Conservation (phyloP, 306 rosid species). For the Casuarina equisetifolia region DNA sequence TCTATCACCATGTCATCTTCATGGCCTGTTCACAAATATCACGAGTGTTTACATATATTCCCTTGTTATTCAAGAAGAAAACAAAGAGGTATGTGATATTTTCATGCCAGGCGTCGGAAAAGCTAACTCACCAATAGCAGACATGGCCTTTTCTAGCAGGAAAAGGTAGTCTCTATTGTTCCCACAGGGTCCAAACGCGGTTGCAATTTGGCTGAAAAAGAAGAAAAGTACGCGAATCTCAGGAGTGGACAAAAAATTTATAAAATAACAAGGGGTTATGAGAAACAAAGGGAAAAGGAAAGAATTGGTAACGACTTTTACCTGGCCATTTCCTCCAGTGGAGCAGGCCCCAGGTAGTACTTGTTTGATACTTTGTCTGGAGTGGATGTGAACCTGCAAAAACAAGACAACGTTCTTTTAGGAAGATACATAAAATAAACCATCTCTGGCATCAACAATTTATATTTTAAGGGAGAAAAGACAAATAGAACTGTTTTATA, state of each 20-base stretch:
- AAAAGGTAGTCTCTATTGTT: slow-evolving; percentile 85
- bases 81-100: not conserved
- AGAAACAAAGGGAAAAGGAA: not conserved
- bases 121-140: slow-evolving; percentile 62
- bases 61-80: not conserved
- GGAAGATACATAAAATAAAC: not conserved
- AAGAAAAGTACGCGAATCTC: not conserved
- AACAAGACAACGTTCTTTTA: slow-evolving; percentile 17
- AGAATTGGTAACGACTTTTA: slow-evolving; percentile 17
- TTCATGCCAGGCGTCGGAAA: not conserved
- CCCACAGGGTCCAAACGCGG: slow-evolving; percentile 96
- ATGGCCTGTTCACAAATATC: slow-evolving; percentile 56
- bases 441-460: not conserved
- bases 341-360: slow-evolving; percentile 95
- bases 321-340: slow-evolving; percentile 91
- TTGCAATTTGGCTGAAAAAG: slow-evolving; percentile 85
- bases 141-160: slow-evolving; percentile 80
- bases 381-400: slow-evolving; percentile 83
- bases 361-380: slow-evolving; percentile 78
- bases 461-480: slow-evolving; percentile 10
- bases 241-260: not conserved
- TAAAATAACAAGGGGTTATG: not conserved
- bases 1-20: slow-evolving; percentile 83
- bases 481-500: not conserved
- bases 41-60: not conserved